Evolutionary conservation across 1,139 yeast species (phyloP), one percentile per base, ranked within the genome.

Genomic region (Hemisphaericaspora lyxosophila): DNA sequence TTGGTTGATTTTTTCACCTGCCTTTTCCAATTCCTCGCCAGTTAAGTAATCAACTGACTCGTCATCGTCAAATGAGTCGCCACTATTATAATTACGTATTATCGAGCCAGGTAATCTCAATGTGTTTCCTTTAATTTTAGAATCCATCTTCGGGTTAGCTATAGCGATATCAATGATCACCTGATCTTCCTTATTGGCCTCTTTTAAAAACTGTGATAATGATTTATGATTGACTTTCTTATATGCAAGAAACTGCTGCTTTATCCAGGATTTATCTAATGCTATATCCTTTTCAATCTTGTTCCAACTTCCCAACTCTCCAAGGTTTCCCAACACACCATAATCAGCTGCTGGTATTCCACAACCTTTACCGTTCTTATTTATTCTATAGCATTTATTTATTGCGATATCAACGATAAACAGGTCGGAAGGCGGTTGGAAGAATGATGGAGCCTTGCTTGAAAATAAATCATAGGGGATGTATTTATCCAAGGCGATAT

Each of bases 151-250:
- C 3, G 59, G 57, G 32, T 61, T 53, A n/a, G 53, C 49, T 5
- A 70, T 54, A 3, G 73, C 73, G 9, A 70, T 51, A 45, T 70
- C 75, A n/a, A 66, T 47, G 17, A 71, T 54, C 5, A 68, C 74
- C 19, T 53, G 54, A 32, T 49, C 46, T 7, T 44, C 42, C 28
- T 41, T 47, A 37, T 35, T 40, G 23, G 41, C 34, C 13, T 34
- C 30, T 9, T 31, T 28, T 26, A 43, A 30, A 12, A 39, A 35
- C 20, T 38, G 34, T 31, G 27, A 17, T 20, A 34, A 42, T 31
- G 36, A 23, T 23, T 31, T 40, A 27, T 41, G 43, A 15, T 57
- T 55, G 27, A 68, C 54, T 19, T 50, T 54, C 38, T 70, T 69
- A 39, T 64, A 60, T 22, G 64, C 58, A 23, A 70, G 49, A 43